Base-by-base conservation (phyloP, 2,329 filamentous ascomycete genomes). In the Ophiostoma ulmi region DNA sequence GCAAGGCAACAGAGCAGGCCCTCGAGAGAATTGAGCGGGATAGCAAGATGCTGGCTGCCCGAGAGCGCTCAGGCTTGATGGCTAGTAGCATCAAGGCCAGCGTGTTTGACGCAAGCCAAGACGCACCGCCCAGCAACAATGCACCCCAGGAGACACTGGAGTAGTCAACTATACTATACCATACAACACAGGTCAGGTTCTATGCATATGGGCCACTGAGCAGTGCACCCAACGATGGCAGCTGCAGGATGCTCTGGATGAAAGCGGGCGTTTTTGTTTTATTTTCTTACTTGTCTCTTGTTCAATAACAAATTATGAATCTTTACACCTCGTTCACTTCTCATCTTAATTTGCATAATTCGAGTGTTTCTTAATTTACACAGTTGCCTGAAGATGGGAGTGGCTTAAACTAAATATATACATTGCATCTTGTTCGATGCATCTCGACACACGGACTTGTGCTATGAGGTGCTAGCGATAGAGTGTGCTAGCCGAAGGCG, bases 31-130 rank as follows among this genome's bases (percentile, higher is more conserved):
- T 90, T 26, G 84, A 86, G n/a, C 81, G 81, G 70, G 87, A 88
- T n/a, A 81, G 84, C n/a, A 86, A 83, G 74, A 82, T 86, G 78
- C 85, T 91, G 74, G 86, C 86, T 1, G 82, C 83, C 10, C 87
- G 89, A 78, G 88, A 90, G 79, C 81, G 80, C 75, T 86, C 86
- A n/a, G 88, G 88, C 0, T 76, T 91, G 73, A 80, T 89, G 77
- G 87, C 88, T 1, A 83, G 83, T 0, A 83, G 87, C 75, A 83
- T 91, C 73, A 91, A 91, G 81, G 85, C 85, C 68, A 84, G 84
- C 76, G 79, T 91, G 5, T 91, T 91, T 74, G 68, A 68, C 10
- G n/a, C 52, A 3, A 64, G 52, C 36, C 36, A 26, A 20, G 22
- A 22, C n/a, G 22, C 65, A 26, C 22, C 39, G 13, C 63, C 63